phyloP scores from a whole-genome alignment of 176 grass and related monocot species.

The Melocanna baccifera region DNA sequence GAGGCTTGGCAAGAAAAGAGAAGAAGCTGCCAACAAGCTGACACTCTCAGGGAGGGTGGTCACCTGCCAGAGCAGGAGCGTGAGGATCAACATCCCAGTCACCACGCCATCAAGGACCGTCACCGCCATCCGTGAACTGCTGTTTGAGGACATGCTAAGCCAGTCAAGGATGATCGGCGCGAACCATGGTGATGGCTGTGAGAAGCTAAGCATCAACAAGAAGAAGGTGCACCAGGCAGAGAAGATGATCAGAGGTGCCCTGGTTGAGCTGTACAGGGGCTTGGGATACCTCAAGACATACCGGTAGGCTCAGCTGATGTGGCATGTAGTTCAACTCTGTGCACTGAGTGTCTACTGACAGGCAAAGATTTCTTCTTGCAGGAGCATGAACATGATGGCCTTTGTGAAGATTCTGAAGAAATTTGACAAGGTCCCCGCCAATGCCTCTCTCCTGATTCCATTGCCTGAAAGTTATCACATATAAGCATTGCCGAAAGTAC shows the following conservation, averaged over 20 bases:
- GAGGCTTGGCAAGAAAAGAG: slow-evolving; percentile 42
- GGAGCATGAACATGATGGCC: slow-evolving; percentile 91
- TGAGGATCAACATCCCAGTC: slow-evolving; percentile 88
- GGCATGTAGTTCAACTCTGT: background rate
- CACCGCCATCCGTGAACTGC: slow-evolving; percentile 61
- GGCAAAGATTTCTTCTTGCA: slow-evolving; percentile 36
- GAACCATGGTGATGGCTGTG: slow-evolving; percentile 21
- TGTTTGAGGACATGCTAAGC: slow-evolving; percentile 68
- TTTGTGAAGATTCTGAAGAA: slow-evolving; percentile 98
- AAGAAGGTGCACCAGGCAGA: slow-evolving; percentile 84
- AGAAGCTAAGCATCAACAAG: slow-evolving; percentile 85
- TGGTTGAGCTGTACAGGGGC: slow-evolving; percentile 86
- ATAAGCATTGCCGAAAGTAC: slow-evolving; percentile 19
- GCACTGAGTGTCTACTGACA: slow-evolving; percentile 1
- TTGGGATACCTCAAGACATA: slow-evolving; percentile 81
- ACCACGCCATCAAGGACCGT: slow-evolving; percentile 85
- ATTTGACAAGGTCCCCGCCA: slow-evolving; percentile 74
- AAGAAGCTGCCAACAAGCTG: slow-evolving; percentile 44
- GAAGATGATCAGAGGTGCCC: slow-evolving; percentile 96
- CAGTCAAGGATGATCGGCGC: slow-evolving; percentile 44
- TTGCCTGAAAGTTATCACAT: slow-evolving; percentile 17
- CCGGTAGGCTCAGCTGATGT: slow-evolving; percentile 41
- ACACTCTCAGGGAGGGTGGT: slow-evolving; percentile 60
- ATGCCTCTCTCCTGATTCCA: background rate
- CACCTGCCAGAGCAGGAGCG: slow-evolving; percentile 71